Base-by-base conservation (phyloP, 805 yeast species). In the Barnettozyma botsteinii region DNA sequence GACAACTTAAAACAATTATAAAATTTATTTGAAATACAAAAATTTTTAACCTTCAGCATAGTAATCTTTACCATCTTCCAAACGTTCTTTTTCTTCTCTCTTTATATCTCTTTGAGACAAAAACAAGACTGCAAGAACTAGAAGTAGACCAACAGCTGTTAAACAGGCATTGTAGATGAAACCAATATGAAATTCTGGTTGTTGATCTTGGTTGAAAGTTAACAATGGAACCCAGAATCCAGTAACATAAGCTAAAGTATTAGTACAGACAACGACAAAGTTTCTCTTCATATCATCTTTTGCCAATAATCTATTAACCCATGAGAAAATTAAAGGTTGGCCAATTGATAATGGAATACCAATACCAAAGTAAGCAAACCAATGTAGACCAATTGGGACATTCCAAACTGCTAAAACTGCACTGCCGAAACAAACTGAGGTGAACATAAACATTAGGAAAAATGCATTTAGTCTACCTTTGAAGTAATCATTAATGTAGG, bases 261-360 rank as follows among this genome's bases (percentile, higher is more conserved):
- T 69, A 21, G 72, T 69, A 7, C 56, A 41, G 7, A 62, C 70
- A 13, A 69, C 67, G 5, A 65, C 60, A 25, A 66, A 57, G 37
- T 57, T 60, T 31, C 71, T 46, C 46, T 58, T 55, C 54, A 52
- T 47, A 38, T 60, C 63, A 38, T 60, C 58, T 36, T 49, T 41
- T 20, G 62, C 61, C 15, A 76, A 51, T 20, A 68, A 49, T 27
- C 74, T 59, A 50, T 76, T 76, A 27, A 75, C 67, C 82, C 81
- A 77, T 3, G 77, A 62, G 44, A 69, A 75, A 12, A 75, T 71
- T 47, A 71, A 65, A 3, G 80, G 79, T 57, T 73, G 80, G 1
- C 78, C 81, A 69, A 68, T 68, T 4, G 71, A 51, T 0, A 70
- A 59, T 9, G 78, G 77, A 13, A 70, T 53, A 3, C 75, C 75